These are phyloP conservation scores for Penicillium sclerotiorum DNA, from an alignment of 2,329 filamentous ascomycete species.

Conservation along the genomic window DNA sequence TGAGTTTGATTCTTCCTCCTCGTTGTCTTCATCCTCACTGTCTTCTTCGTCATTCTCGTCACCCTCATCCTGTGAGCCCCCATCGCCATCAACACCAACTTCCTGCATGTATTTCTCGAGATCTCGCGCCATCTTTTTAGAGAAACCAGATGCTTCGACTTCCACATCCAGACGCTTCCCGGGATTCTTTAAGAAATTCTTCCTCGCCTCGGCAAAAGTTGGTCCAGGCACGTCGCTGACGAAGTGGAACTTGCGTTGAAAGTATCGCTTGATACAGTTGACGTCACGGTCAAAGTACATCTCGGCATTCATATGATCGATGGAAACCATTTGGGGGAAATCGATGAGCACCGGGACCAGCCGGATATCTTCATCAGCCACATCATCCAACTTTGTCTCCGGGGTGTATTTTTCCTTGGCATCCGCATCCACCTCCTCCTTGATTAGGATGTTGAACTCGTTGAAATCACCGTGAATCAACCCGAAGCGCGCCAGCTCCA, in stretches of 20 bases:
- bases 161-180: constrained; percentile 77
- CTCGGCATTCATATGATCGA: constrained; percentile 89
- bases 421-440: constrained; percentile 61
- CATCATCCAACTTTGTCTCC: constrained; percentile 25
- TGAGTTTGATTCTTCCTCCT: constrained; percentile 21
- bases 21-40: constrained; percentile 43
- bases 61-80: constrained; percentile 37
- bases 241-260: constrained; percentile 86
- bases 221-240: constrained; percentile 79
- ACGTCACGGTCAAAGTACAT: constrained; percentile 98
- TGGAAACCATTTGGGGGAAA: constrained; percentile 97
- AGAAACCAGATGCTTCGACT: constrained; percentile 92
- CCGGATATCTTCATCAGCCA: constrained; percentile 45
- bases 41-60: constrained; percentile 45
- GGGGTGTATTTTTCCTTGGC: constrained; percentile 42
- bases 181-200: constrained; percentile 64
- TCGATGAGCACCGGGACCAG: constrained; percentile 88
- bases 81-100: constrained; percentile 61
- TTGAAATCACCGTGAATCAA: constrained; percentile 98
- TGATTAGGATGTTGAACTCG: constrained; percentile 97
- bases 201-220: constrained; percentile 81
- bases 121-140: constrained; percentile 94
- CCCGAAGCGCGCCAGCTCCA: constrained; percentile 80
- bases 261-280: constrained; percentile 92
- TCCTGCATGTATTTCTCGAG: constrained; percentile 86